Base-by-base conservation (phyloP, 1,284 basidiomycete genomes). In the Cystobasidium pallidum region DNA sequence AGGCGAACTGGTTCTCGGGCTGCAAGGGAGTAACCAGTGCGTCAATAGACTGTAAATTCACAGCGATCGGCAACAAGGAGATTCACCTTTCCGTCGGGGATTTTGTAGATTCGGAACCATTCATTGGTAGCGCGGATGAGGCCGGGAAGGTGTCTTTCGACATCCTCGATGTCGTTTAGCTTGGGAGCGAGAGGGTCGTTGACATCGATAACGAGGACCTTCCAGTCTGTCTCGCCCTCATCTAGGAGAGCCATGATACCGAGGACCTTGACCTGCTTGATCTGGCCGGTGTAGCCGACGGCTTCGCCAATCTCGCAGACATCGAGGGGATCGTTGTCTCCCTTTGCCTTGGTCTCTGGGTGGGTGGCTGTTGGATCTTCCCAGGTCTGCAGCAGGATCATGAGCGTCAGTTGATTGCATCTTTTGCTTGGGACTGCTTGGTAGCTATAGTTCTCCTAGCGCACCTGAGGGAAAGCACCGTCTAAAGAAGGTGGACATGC, bases 211-310 rank as follows among this genome's bases (percentile, higher is more conserved):
- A 96, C 96, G 81, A 96, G 88, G 84, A 96, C 91, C 84, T 97
- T 97, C 94, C 94, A 97, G 86, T 97, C 94, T 78, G 94, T 97
- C 85, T 97, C 94, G 78, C 94, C 94, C 82, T 97, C 94, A 80
- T 97, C 94, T 77, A 97, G 88, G 72, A 99, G 87, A 67, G 96
- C 96, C 95, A 99, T 99, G 86, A 99, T 96, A 78, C 96, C 96
- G 80, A 99, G 92, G 76, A 99, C 92, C 86, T 99, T 99, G 88
- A 99, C 96, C 84, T 99, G 96, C 86, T 99, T 99, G 83, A 99
- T 88, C 84, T 99, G 95, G 75, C 96, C 96, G 75, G 90, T 88
- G 83, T 95, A 94, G 76, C 94, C 96, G 79, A 99, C 92, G 82
- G 95, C 92, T 84, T 99, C 96, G 76, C 96, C 96, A 80, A 99